Evolutionary conservation across 1,139 yeast species (phyloP), one percentile per base, ranked within the genome.

Genomic region (Taphrina wiesneri): DNA sequence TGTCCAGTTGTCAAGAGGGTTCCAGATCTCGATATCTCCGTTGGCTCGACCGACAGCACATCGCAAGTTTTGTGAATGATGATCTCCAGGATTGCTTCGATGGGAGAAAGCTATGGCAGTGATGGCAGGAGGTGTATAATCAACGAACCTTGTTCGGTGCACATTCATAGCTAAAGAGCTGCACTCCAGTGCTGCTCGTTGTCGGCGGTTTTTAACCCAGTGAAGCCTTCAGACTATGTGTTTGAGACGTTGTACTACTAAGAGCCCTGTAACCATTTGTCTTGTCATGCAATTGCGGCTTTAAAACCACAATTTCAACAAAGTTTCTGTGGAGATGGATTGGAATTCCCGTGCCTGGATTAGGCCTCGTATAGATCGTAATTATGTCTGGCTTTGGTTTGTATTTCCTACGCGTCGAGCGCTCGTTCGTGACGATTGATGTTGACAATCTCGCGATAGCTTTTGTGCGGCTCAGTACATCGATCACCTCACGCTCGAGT

Each of bases 21-120:
- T 90, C 98, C 98, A 95, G 53, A 95, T 86, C 76, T 95, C 99
- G 68, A 95, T 88, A 73, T 91, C 93, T 59, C 99, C 99, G 75
- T 93, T 92, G 62, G 90, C 84, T 75, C 98, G 83, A 23, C 98
- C 99, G 3, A 93, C 88, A 0, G 98, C 98, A 61, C 93, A 79
- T 69, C 97, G 83, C 68, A 91, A 79, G 69, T 85, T 86, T 39
- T 79, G 75, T 39, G 82, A 43, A 26, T 39, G 56, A 23, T 53
- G 75, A 53, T 74, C 75, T 57, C 80, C 77, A n/a, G 77, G 73
- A 9, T 80, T 75, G 0, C 90, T 82, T n/a, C 77, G 75, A 72
- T 87, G 90, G 28, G 96, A 88, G 75, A 92, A 93, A 1, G 92
- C 87, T 66, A 89, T 77, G 1, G 96, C 84, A 0, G 97, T 90